Percentiles rank a stretch among this genome's conserved stretches.
phyloP scores from a whole-genome alignment of 192 early-diverging fungal genomes.

The Phlyctochytrium arcticum region DNA sequence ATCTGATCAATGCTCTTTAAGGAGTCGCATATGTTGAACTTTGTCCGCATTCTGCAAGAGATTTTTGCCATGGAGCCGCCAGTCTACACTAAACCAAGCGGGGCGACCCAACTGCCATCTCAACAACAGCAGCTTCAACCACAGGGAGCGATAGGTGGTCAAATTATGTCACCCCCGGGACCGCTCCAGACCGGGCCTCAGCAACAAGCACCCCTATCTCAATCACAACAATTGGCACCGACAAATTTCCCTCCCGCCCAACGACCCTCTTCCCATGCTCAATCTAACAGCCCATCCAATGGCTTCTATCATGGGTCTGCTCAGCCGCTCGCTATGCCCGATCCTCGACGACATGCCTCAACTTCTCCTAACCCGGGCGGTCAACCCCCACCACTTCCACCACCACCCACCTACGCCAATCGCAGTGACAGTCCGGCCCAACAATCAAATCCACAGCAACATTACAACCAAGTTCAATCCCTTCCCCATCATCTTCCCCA shows the following conservation, averaged over 20 bases:
- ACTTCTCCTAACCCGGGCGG: conserved; percentile 27
- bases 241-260: background rate
- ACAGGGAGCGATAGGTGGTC: background rate
- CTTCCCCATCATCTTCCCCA: conserved; percentile 16
- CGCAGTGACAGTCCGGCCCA: conserved; percentile 1
- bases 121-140: conserved; percentile 21
- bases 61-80: conserved; percentile 75
- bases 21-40: conserved; percentile 44
- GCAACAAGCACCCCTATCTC: background rate
- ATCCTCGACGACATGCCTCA: conserved; percentile 31
- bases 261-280: background rate
- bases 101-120: conserved; percentile 24
- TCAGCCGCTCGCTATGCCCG: conserved; percentile 11
- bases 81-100: conserved; percentile 56
- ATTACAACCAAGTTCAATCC: background rate
- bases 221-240: background rate
- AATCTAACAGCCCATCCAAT: background rate
- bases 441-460: conserved; percentile 13
- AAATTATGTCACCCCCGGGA: background rate
- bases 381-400: conserved; percentile 21
- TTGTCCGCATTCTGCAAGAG: conserved; percentile 62
- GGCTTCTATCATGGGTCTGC: no score
- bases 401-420: conserved; percentile 3
- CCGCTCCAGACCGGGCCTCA: background rate
- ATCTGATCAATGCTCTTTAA: background rate